Evolutionary conservation across 371 early-diverging fungal genomes (phyloP).

Genomic region (Thermomucor indicae-seudaticae): DNA sequence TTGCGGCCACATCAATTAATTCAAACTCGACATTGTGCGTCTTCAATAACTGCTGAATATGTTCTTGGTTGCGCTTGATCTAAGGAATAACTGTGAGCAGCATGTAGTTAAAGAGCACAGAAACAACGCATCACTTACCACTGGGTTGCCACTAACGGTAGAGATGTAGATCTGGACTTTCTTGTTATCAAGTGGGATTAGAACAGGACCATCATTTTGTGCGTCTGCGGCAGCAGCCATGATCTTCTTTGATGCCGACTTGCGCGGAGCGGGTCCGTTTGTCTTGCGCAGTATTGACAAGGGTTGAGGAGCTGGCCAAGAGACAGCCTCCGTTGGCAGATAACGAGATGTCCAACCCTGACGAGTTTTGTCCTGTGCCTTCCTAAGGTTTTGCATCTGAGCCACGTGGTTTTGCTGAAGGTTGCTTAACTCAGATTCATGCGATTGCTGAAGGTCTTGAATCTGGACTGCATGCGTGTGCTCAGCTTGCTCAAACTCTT

Average conservation of each 20-base stretch:
- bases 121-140: constrained; percentile 14
- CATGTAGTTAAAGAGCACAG: background rate
- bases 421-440: constrained; percentile 27
- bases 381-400: constrained; percentile 21
- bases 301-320: constrained; percentile 35
- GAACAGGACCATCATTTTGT: constrained; percentile 16
- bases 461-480: constrained; percentile 34
- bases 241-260: constrained; percentile 2
- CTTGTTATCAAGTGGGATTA: constrained; percentile 33
- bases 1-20: constrained; percentile 39
- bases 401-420: constrained; percentile 32
- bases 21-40: constrained; percentile 26
- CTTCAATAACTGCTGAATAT: constrained; percentile 31
- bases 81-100: constrained; percentile 6
- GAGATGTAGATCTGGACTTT: constrained; percentile 43
- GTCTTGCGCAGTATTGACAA: constrained; percentile 16
- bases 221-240: constrained; percentile 6
- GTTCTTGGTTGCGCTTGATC: constrained; percentile 46
- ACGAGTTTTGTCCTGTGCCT: constrained; percentile 7
- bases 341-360: constrained; percentile 28
- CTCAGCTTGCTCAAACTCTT: constrained; percentile 61
- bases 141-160: constrained; percentile 37
- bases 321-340: constrained; percentile 37
- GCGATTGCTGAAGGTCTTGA: constrained; percentile 34
- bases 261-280: constrained; percentile 9